Percentiles rank a stretch among this genome's conserved stretches.
Evolutionary conservation across 805 yeast genomes (phyloP).

Genomic region (Jamesozyma spencerorum): DNA sequence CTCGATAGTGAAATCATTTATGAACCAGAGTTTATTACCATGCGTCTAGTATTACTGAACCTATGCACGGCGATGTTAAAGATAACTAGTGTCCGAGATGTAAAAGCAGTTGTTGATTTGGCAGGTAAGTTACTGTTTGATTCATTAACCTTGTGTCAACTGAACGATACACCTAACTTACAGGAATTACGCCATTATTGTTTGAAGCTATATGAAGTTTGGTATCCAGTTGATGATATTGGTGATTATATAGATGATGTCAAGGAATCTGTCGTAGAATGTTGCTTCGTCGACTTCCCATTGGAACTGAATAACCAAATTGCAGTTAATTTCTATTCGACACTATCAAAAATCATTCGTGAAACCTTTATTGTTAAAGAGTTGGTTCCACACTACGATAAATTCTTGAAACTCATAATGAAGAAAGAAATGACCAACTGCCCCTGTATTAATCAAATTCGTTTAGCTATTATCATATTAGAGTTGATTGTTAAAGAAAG

Average conservation of each 20-base stretch:
- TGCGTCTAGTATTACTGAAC: constrained; percentile 44
- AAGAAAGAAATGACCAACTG: constrained; percentile 8
- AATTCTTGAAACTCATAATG: constrained; percentile 31
- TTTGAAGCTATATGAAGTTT: constrained; percentile 34
- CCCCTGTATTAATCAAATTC: constrained; percentile 32
- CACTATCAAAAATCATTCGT: constrained; percentile 28
- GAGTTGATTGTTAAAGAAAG: constrained; percentile 33
- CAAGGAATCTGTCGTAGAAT: constrained; percentile 36
- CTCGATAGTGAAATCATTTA: constrained; percentile 53
- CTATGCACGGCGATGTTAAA: constrained; percentile 30
- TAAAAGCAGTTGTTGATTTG: constrained; percentile 35
- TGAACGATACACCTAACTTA: constrained; percentile 29
- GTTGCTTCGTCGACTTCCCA: constrained; percentile 29
- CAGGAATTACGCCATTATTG: constrained; percentile 40
- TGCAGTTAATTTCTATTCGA: constrained; percentile 29
- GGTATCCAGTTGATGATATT: constrained; percentile 22
- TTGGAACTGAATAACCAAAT: constrained; percentile 25
- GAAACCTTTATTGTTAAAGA: constrained; percentile 23
- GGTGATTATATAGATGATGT: constrained; percentile 32
- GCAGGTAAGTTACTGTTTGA: constrained; percentile 35
- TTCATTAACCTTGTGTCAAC: constrained; percentile 22
- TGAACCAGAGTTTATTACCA: constrained; percentile 42
- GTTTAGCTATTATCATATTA: constrained; percentile 36
- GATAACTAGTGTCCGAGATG: constrained; percentile 31
- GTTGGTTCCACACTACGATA: constrained; percentile 29